Percentiles rank a stretch among this genome's conserved stretches.
Conservation (phyloP, 805 yeast species). For the Starmerella riodocensis region DNA sequence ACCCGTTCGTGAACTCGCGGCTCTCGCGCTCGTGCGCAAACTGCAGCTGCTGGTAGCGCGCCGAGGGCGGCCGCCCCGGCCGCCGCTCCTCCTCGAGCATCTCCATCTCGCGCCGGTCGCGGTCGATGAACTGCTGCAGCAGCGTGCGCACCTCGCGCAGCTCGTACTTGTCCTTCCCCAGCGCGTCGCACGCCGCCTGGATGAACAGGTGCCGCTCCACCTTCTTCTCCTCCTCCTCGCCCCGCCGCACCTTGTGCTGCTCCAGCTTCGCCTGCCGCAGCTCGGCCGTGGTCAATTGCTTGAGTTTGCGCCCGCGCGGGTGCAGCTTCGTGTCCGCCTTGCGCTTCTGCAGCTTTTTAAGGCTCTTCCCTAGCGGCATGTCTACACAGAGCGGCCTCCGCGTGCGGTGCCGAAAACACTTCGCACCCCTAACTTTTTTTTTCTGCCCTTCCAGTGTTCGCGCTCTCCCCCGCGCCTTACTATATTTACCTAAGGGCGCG, state of each 20-base stretch:
- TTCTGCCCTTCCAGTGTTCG: no score
- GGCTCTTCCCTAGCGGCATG: constrained; percentile 60
- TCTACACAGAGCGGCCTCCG: background rate
- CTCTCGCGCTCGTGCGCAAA: constrained; percentile 47
- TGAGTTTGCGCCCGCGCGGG: constrained; percentile 80
- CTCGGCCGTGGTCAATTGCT: constrained; percentile 74
- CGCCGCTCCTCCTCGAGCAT: constrained; percentile 50
- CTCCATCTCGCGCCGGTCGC: constrained; percentile 69
- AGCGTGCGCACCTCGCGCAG: constrained; percentile 48
- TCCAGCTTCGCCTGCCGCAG: constrained; percentile 63
- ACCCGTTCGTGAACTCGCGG: constrained; percentile 56
- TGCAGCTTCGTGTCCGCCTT: constrained; percentile 47
- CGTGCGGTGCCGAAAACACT: no score
- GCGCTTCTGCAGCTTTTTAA: constrained; percentile 48
- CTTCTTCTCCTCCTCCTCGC: constrained; percentile 35
- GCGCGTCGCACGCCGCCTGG: constrained; percentile 5
- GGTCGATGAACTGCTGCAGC: constrained; percentile 42
- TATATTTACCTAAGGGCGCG: no score
- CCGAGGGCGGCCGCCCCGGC: constrained; percentile 75
- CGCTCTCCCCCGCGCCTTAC: no score
- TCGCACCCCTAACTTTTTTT: no score
- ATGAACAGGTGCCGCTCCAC: constrained; percentile 16
- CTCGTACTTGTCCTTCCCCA: constrained; percentile 32
- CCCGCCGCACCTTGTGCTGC: constrained; percentile 40
- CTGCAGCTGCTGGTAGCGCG: constrained; percentile 55